Base-by-base conservation (phyloP, 2,329 filamentous ascomycete genomes). In the Venturia oleaginea region DNA sequence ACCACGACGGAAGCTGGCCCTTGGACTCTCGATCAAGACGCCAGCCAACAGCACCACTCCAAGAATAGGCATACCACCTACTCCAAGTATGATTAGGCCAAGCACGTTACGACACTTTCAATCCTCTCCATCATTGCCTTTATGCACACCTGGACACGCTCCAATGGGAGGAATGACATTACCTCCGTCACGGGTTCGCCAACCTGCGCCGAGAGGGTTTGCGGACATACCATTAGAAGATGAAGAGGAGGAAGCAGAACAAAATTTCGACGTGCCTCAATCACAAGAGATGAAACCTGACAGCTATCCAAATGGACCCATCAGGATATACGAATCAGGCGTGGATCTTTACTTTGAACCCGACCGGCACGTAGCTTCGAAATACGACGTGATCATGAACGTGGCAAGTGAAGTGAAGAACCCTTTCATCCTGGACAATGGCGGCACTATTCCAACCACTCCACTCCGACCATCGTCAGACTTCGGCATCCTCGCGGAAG, bases 301-400 rank as follows among this genome's bases (percentile, higher is more conserved):
- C 19, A 89, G 89, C 0, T 95, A 95, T 71, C 90, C 90, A 0
- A 84, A 91, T 68, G 90, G 90, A 0, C 91, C 90, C 0, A 88
- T 93, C 63, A 86, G 89, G 69, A 92, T 95, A 61, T 92, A 93
- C 68, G 86, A 86, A 63, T 87, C 90, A 65, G 84, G 87, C 55
- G 86, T 95, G 8, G 92, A 86, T 71, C 81, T 94, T 0, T 95
- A 92, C 70, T 79, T 90, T 48, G 90, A 95, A 72, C 90, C 90
- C 0, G 90, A 87, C 0, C 86, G 86, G 0, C 87, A 92, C 48
- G 88, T 92, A 72, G 90, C 90, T 2, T 81, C 87, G 13, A 81
- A 84, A 40, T 95, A 92, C 68, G 91, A 94, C 69, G 87, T 93
- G 2, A 86, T 95, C 22, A 86, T 94, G 71, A 95, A 95, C 68